Percentiles rank a stretch among this genome's conserved stretches.
These are phyloP conservation scores for Plenodomus lindquistii DNA, from an alignment of 2,329 filamentous ascomycete species.

Conservation along the genomic window DNA sequence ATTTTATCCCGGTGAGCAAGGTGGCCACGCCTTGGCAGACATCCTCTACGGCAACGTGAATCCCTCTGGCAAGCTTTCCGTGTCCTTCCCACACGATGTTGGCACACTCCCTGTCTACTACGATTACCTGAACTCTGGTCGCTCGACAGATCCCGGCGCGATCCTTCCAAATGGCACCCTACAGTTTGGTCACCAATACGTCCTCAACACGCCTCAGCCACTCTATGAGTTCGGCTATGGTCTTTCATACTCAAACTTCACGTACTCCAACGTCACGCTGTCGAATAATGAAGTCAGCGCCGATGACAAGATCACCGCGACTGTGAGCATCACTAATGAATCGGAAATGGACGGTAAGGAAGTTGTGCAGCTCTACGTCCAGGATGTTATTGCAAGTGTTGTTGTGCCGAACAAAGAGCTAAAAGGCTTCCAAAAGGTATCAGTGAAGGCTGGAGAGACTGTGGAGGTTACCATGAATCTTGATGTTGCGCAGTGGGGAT, in stretches of 20 bases:
- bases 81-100: conserved; percentile 69
- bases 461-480: conserved; percentile 58
- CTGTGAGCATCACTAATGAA: conserved; percentile 65
- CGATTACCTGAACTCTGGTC: conserved; percentile 70
- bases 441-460: conserved; percentile 63
- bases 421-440: conserved; percentile 69
- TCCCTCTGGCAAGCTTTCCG: conserved; percentile 67
- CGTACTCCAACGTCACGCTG: conserved; percentile 59
- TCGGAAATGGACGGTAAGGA: conserved; percentile 62
- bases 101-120: conserved; percentile 72
- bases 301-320: conserved; percentile 61
- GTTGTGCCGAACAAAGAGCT: conserved; percentile 67
- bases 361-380: conserved; percentile 70
- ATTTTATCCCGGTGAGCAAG: conserved; percentile 74
- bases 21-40: conserved; percentile 68
- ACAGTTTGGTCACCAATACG: conserved; percentile 67
- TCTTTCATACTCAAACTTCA: conserved; percentile 66
- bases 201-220: conserved; percentile 62
- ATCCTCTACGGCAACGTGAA: conserved; percentile 65
- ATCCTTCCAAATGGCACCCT: conserved; percentile 63
- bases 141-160: conserved; percentile 57
- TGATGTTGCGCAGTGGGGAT: conserved; percentile 55
- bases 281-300: conserved; percentile 55
- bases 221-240: conserved; percentile 71
- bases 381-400: conserved; percentile 64